These are phyloP conservation scores for Gracilaria gracilis DNA, from an alignment of 23 red algal species.

Conservation along the genomic window DNA sequence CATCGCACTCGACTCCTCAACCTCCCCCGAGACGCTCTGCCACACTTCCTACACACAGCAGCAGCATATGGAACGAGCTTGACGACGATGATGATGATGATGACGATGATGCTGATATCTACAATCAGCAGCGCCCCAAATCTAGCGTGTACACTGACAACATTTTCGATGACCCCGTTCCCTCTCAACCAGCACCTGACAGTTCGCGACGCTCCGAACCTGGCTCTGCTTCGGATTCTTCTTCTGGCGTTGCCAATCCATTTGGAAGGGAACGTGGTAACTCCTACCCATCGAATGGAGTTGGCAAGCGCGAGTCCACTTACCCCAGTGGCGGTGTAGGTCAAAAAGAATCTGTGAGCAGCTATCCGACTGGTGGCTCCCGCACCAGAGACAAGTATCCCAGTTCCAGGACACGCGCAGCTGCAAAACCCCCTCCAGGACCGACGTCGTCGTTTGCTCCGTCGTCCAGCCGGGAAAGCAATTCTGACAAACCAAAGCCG, in stretches of 20 bases:
- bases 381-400: constrained; percentile 46
- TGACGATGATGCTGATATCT: neutral
- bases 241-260: constrained; percentile 11
- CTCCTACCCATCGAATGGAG: constrained; percentile 69
- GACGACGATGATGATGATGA: constrained; percentile 44
- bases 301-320: constrained; percentile 59
- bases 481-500: constrained; percentile 7
- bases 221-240: constrained; percentile 30
- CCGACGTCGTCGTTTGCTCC: constrained; percentile 43
- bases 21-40: neutral
- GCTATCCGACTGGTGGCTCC: constrained; percentile 52
- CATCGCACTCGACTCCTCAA: neutral
- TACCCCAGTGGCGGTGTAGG: constrained; percentile 70
- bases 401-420: constrained; percentile 11
- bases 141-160: constrained; percentile 24
- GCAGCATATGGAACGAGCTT: constrained; percentile 44
- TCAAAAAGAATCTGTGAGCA: constrained; percentile 60
- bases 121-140: constrained; percentile 32
- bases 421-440: constrained; percentile 20
- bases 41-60: neutral
- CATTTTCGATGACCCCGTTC: constrained; percentile 39
- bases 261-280: constrained; percentile 20
- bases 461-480: constrained; percentile 38
- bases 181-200: constrained; percentile 19
- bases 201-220: constrained; percentile 17